Base-by-base conservation (phyloP, 2,329 filamentous ascomycete genomes). In the Colletotrichum sojae region DNA sequence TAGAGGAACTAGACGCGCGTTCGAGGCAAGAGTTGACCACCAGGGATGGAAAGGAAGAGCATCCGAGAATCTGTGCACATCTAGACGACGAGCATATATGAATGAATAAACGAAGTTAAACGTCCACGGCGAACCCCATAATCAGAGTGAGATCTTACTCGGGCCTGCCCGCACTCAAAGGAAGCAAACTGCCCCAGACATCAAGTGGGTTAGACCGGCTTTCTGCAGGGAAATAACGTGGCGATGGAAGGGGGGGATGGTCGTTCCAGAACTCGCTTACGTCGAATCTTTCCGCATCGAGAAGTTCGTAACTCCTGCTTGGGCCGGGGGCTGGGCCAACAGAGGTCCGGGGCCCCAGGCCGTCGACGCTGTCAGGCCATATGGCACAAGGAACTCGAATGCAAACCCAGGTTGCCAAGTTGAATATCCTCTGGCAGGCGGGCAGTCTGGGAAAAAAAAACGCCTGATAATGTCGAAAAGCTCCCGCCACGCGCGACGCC, bases 91-190 rank as follows among this genome's bases (percentile, higher is more conserved):
- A 52, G 45, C 62, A 16, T 20, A 53, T 20, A 31, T n/a, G n/a
- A 64, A 58, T 18, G 27, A 27, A 63, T 15, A n/a, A 52, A 18
- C 9, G 36, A 52, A 60, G 57, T 45, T 46, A 43, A 60, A 13
- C 12, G 20, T 36, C 48, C 5, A 52, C 1, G 45, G 18, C 6
- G 5, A 10, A 9, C 16, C 9, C 15, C 45, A 18, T 20, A 10
- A 6, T 48, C 15, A n/a, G 18, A 6, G 45, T 48, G 45, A 36
- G 31, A 2, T 3, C 31, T 36, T 36, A 12, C 18, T 6, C 18
- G 2, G 6, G 15, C 8, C 9, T 8, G 13, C 10, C 31, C 31
- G 31, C 9, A 9, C 0, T 10, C 6, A 36, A 10, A 36, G 31
- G 31, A 36, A 25, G 22, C 36, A 16, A 13, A 22, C 22, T 5